Evolutionary conservation across 805 yeast genomes (phyloP).

Genomic region (Metschnikowia koreensis): DNA sequence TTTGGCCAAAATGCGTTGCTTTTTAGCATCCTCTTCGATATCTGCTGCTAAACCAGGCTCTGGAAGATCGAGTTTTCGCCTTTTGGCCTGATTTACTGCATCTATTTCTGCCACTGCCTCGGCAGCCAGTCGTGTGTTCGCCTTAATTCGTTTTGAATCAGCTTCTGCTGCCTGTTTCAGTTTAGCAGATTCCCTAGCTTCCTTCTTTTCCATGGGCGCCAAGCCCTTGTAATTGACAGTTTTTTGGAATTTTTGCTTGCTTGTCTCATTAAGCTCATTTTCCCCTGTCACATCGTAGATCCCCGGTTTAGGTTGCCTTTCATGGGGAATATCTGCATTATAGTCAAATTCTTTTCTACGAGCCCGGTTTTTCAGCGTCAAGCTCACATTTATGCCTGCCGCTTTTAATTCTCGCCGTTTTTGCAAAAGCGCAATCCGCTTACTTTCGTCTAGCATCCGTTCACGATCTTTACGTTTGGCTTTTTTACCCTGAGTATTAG

Average conservation of each 20-base stretch:
- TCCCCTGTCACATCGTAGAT: conserved; percentile 69
- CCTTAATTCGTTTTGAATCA: conserved; percentile 19
- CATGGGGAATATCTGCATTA: conserved; percentile 79
- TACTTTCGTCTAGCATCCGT: conserved; percentile 73
- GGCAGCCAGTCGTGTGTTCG: conserved; percentile 23
- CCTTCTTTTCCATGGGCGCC: conserved; percentile 30
- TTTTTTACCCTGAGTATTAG: conserved; percentile 91
- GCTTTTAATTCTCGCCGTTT: conserved; percentile 78
- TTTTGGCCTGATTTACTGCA: conserved; percentile 23
- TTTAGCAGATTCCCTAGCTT: conserved; percentile 30
- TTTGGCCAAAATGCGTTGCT: conserved; percentile 32
- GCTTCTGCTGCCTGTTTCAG: conserved; percentile 20
- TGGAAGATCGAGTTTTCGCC: conserved; percentile 29
- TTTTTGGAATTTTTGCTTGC: conserved; percentile 41
- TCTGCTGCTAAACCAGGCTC: conserved; percentile 15
- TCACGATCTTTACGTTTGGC: conserved; percentile 90
- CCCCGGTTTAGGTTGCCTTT: conserved; percentile 66
- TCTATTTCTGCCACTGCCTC: conserved; percentile 20
- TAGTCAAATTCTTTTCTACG: conserved; percentile 69
- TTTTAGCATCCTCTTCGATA: conserved; percentile 22
- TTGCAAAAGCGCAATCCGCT: conserved; percentile 71
- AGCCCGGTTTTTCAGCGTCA: conserved; percentile 52
- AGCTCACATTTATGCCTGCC: conserved; percentile 62
- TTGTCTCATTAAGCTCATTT: conserved; percentile 35
- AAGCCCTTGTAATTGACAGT: conserved; percentile 47